phyloP scores from a whole-genome alignment of 2,329 filamentous ascomycete species.

The Nigrospora oryzae region DNA sequence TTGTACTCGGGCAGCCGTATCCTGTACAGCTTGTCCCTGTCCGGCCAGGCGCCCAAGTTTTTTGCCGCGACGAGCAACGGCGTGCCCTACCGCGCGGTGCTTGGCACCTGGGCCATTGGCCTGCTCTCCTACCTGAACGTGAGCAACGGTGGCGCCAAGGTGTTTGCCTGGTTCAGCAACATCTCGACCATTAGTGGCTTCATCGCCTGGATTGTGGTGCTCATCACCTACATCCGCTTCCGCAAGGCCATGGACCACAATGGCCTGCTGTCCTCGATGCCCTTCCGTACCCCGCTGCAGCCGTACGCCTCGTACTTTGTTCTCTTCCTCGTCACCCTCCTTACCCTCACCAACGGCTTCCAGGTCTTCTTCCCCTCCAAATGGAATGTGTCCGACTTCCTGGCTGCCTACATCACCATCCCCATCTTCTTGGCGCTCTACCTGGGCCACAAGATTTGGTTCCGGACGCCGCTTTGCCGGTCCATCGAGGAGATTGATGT shows the following conservation, averaged over 20 bases:
- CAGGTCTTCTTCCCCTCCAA: conserved; percentile 60
- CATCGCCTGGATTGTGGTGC: conserved; percentile 52
- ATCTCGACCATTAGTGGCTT: conserved; percentile 56
- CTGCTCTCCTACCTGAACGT: conserved; percentile 64
- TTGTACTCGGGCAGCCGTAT: conserved; percentile 62
- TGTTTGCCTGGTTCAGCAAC: conserved; percentile 66
- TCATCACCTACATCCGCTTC: conserved; percentile 52
- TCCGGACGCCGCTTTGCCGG: conserved; percentile 32
- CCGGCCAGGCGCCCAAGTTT: conserved; percentile 54
- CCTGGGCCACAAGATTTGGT: conserved; percentile 48
- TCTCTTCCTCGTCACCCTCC: conserved; percentile 47
- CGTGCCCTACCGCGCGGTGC: conserved; percentile 47
- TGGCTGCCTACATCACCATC: conserved; percentile 56
- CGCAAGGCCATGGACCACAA: conserved; percentile 45
- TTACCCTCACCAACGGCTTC: conserved; percentile 71
- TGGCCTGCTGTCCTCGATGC: conserved; percentile 38
- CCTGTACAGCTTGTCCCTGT: conserved; percentile 59
- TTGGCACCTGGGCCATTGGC: conserved; percentile 50
- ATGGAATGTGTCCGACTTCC: conserved; percentile 55
- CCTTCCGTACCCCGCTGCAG: conserved; percentile 43
- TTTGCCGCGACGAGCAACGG: conserved; percentile 55
- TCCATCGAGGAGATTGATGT: conserved; percentile 44
- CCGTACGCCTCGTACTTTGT: conserved; percentile 58
- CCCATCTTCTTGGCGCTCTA: conserved; percentile 54
- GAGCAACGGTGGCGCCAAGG: conserved; percentile 50